These are phyloP conservation scores for Solanum habrochaites DNA, from an alignment of 257 asterid species.

Conservation along the genomic window DNA sequence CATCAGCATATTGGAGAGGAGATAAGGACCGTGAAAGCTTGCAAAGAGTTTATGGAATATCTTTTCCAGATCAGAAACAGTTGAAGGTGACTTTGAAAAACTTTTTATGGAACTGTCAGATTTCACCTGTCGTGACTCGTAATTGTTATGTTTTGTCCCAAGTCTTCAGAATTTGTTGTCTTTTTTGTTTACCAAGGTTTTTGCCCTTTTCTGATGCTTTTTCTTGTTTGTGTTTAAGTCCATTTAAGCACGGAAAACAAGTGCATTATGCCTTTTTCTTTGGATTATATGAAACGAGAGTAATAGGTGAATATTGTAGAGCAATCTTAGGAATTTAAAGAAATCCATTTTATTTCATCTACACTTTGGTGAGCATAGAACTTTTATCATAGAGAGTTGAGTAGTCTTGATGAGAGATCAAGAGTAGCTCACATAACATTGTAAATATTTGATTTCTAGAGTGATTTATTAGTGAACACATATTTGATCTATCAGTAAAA, in stretches of 20 bases:
- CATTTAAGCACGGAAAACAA: neutral
- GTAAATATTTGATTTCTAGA: neutral
- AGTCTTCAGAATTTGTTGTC: neutral
- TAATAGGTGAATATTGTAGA: neutral
- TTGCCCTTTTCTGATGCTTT: neutral
- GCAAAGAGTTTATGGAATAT: constrained; percentile 98
- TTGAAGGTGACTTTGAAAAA: constrained; percentile 50
- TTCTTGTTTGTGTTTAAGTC: neutral
- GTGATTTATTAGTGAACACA: neutral
- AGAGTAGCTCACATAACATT: neutral
- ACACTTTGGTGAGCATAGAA: neutral
- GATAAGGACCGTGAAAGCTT: constrained; percentile 92
- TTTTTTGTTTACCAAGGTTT: neutral
- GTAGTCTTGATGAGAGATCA: neutral
- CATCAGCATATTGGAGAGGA: constrained; percentile 99
- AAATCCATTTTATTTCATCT: neutral
- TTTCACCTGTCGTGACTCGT: neutral
- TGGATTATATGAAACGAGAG: neutral
- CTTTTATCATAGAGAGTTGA: neutral
- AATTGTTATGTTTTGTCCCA: neutral
- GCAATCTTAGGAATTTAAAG: neutral
- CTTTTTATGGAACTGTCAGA: neutral
- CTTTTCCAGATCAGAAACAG: constrained; percentile 81
- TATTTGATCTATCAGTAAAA: neutral
- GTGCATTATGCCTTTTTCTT: neutral